These are phyloP conservation scores for Entomortierella beljakovae DNA, from an alignment of 192 early-diverging fungal species.

Conservation along the genomic window DNA sequence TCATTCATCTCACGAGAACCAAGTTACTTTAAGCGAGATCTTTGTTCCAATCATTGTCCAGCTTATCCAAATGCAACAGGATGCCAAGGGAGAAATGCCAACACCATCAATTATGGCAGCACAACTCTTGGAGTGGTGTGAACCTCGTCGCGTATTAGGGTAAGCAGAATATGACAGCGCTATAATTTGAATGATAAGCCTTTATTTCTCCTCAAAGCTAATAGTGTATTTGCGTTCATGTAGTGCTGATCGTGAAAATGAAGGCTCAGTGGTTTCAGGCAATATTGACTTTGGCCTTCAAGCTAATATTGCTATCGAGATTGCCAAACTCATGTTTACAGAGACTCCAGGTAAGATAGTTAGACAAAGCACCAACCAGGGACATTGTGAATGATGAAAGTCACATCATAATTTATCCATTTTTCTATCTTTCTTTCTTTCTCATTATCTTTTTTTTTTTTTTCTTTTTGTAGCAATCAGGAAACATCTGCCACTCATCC, in stretches of 20 bases:
- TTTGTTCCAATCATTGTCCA: constrained; percentile 24
- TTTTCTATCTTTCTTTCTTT: too few species aligned
- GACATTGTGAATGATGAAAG: too few species aligned
- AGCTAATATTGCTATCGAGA: constrained; percentile 70
- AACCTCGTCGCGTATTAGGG: constrained; percentile 74
- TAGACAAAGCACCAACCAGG: too few species aligned
- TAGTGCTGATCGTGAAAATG: constrained; percentile 47
- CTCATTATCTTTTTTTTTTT: neutral
- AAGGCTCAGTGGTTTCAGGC: constrained; percentile 20
- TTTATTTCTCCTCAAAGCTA: neutral
- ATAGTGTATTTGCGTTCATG: too few species aligned
- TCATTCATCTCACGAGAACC: constrained; percentile 80
- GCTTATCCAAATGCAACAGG: constrained; percentile 24
- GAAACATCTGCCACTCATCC: constrained; percentile 72
- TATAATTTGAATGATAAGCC: neutral
- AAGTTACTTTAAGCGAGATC: constrained; percentile 72
- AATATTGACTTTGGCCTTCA: constrained; percentile 63
- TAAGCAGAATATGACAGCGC: constrained; percentile 49
- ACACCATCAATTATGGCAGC: constrained; percentile 72
- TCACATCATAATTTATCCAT: too few species aligned
- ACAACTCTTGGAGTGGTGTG: constrained; percentile 83
- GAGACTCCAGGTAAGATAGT: constrained; percentile 51
- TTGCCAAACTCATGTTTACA: constrained; percentile 65
- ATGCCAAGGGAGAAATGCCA: constrained; percentile 59
- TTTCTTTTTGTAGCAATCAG: constrained; percentile 53